These are phyloP conservation scores for Vitis riparia DNA, from an alignment of 164 flowering plant genomes.

Conservation along the genomic window DNA sequence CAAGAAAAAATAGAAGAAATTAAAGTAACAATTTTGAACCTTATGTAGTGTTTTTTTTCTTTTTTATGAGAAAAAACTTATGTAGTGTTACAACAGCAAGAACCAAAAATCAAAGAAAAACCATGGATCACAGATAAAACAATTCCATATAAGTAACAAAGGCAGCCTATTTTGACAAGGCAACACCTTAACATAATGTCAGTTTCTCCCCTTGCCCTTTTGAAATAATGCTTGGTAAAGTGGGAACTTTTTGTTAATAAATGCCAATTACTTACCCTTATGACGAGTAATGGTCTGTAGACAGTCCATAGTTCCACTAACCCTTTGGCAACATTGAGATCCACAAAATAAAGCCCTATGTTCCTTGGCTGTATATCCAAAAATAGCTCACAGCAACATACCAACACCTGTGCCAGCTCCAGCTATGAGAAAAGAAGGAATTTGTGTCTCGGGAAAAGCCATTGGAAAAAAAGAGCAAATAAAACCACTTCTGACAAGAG, in stretches of 20 bases:
- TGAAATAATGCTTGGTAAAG: not conserved
- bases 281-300: conserved; percentile 16
- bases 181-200: not conserved
- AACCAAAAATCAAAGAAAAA: not conserved
- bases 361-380: not conserved
- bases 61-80: no score
- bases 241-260: not conserved
- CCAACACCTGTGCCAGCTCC: conserved; percentile 11
- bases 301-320: conserved; percentile 46
- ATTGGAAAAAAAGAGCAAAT: not conserved
- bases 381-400: conserved; percentile 1
- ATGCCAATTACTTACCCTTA: conserved; percentile 32
- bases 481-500: not conserved
- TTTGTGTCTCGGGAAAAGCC: not conserved
- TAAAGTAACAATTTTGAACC: not conserved
- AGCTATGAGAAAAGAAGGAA: conserved; percentile 1
- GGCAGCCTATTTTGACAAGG: not conserved
- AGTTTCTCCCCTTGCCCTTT: not conserved
- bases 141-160: not conserved
- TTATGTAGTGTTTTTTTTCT: not conserved
- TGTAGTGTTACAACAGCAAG: not conserved
- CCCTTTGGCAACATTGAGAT: conserved; percentile 44
- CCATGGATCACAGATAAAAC: not conserved
- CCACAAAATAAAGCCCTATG: conserved; percentile 3
- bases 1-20: not conserved